phyloP scores from a whole-genome alignment of 1,284 basidiomycete genomes.

The Ceratobasidium sp. region DNA sequence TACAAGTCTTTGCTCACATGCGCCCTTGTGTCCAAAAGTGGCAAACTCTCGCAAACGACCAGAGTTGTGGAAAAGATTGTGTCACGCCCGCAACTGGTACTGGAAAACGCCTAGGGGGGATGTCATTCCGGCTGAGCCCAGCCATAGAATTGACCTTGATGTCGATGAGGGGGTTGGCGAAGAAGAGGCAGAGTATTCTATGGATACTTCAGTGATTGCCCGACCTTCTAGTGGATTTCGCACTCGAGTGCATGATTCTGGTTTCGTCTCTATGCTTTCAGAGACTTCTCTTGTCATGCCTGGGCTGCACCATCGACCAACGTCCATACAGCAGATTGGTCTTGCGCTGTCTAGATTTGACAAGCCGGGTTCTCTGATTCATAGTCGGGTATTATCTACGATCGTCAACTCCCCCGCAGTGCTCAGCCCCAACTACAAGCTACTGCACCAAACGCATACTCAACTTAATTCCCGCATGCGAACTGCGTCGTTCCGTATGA shows the following conservation, averaged over 20 bases:
- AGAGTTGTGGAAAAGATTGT: conserved; percentile 71
- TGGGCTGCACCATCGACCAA: conserved; percentile 3
- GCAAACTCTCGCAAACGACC: conserved; percentile 72
- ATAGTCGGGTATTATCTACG: conserved; percentile 20
- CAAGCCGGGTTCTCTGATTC: conserved; percentile 18
- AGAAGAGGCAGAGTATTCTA: conserved; percentile 63
- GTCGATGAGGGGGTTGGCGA: conserved; percentile 79
- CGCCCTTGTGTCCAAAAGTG: conserved; percentile 72
- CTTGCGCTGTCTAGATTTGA: conserved; percentile 40
- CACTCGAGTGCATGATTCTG: conserved; percentile 56
- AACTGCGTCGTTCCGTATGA: conserved; percentile 63
- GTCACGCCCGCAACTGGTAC: conserved; percentile 64
- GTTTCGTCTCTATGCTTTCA: conserved; percentile 55
- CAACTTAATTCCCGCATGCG: conserved; percentile 67
- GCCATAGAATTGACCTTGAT: conserved; percentile 57
- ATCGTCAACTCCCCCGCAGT: conserved; percentile 51
- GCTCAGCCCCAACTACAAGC: conserved; percentile 67
- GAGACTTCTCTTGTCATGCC: conserved; percentile 46
- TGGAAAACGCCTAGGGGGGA: conserved; percentile 60
- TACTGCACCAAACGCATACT: conserved; percentile 71
- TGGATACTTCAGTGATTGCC: conserved; percentile 11
- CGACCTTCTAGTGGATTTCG: conserved; percentile 38
- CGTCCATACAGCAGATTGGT: conserved; percentile 52
- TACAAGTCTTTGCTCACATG: conserved; percentile 70
- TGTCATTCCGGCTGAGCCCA: conserved; percentile 29